Evolutionary conservation across 108 stramenopile genomes (phyloP).

Genomic region (Mayamaea pseudoterrestris): DNA sequence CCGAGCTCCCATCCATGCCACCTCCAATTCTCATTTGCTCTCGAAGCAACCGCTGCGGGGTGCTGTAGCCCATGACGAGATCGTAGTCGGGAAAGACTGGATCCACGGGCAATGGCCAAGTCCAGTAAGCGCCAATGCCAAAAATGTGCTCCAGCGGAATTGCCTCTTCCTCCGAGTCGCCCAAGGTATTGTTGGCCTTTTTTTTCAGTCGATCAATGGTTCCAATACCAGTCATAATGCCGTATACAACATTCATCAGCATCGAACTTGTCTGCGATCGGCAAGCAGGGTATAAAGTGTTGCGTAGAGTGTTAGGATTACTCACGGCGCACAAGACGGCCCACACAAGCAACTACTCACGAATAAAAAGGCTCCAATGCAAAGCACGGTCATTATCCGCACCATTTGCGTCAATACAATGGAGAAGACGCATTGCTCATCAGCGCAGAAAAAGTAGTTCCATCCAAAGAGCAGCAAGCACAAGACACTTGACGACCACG

Average conservation of each 20-base stretch:
- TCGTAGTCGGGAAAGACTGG: conserved; percentile 80
- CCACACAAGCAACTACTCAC: no score
- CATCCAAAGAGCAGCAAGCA: conserved; percentile 68
- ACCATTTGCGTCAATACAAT: conserved; percentile 63
- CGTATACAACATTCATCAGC: conserved; percentile 86
- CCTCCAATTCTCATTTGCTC: conserved; percentile 41
- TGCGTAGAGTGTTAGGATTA: no score
- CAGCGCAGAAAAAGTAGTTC: conserved; percentile 83
- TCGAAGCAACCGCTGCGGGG: conserved; percentile 61
- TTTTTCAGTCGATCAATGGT: conserved; percentile 89
- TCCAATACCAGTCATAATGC: conserved; percentile 83
- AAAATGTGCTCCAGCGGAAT: conserved; percentile 72
- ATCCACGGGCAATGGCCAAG: conserved; percentile 71
- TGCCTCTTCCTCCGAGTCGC: conserved; percentile 58
- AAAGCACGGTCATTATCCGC: conserved; percentile 70
- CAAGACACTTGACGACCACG: conserved; percentile 75
- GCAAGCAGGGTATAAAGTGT: no score
- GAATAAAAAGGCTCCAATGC: conserved; percentile 73
- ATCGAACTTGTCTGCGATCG: no score
- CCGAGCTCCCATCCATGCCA: neutral
- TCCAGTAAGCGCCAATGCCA: conserved; percentile 63
- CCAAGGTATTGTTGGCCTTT: conserved; percentile 70
- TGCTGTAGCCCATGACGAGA: conserved; percentile 67
- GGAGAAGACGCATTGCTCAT: conserved; percentile 67
- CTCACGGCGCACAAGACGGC: no score